Conservation (phyloP, 257 asterid genomes). For the Henckelia pumila region DNA sequence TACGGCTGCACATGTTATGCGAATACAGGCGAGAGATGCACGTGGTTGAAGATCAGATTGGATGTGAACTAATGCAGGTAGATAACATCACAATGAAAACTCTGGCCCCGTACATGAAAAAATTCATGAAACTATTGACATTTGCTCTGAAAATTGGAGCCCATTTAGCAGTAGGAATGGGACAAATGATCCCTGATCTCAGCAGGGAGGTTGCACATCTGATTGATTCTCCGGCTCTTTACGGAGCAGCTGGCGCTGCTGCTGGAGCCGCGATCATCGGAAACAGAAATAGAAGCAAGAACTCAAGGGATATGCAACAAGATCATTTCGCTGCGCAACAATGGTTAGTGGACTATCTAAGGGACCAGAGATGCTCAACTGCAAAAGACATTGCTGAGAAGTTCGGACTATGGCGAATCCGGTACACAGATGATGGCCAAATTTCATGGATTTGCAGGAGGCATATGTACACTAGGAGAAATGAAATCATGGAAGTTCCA, state of each 20-base stretch:
- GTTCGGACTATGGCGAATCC: constrained; percentile 71
- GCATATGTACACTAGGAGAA: constrained; percentile 65
- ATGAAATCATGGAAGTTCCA: constrained; percentile 65
- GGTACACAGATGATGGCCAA: constrained; percentile 73
- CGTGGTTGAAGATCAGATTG: constrained; percentile 77
- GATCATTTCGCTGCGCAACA: constrained; percentile 72
- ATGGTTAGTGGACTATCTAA: constrained; percentile 70
- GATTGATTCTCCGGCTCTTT: constrained; percentile 52
- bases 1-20: constrained; percentile 74
- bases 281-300: constrained; percentile 39
- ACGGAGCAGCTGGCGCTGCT: constrained; percentile 68
- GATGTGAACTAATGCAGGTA: constrained; percentile 79
- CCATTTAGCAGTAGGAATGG: constrained; percentile 90
- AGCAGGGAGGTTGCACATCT: constrained; percentile 75
- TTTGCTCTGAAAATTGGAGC: constrained; percentile 93
- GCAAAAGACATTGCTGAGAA: constrained; percentile 81
- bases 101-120: constrained; percentile 68
- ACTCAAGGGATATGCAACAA: constrained; percentile 51
- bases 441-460: constrained; percentile 88
- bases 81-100: constrained; percentile 64
- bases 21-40: constrained; percentile 79
- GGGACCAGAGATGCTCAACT: constrained; percentile 58
- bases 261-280: constrained; percentile 64
- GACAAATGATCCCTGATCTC: constrained; percentile 85
- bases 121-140: constrained; percentile 72